Evolutionary conservation across 1,284 basidiomycete genomes (phyloP), one percentile per base, ranked within the genome.

Genomic region (Mycena citricolor): DNA sequence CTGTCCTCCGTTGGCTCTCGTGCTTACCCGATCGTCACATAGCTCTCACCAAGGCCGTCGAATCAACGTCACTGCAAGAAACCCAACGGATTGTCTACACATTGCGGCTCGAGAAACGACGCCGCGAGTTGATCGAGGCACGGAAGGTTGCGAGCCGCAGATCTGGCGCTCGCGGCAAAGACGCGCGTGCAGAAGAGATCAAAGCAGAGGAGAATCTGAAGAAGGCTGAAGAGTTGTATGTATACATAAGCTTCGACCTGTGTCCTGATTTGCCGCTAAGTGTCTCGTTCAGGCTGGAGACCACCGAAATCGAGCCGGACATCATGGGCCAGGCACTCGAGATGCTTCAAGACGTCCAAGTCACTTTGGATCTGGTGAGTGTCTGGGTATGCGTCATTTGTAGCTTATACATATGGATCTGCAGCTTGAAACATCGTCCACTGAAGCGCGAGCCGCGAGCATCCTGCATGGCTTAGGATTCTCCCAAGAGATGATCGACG

Each of bases 381-480:
- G 42, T 12, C 12, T 13, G 23, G 24, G 1, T 21, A 16, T n/a
- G 5, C 2, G 23, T 13, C 21, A 7, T 0, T 16, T 6, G 7
- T 4, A 2, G 4, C 20, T 12, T 38, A 22, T 42, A 23, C 16
- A 25, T 26, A 38, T n/a, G 37, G 14, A 11, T 20, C 12, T 13
- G 13, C 32, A 61, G 57, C 48, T 61, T 20, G 53, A 73, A 44
- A 62, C 70, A 2, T 65, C 64, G 7, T 71, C 70, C 0, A 76
- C 81, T 7, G 78, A 81, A 53, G 67, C 73, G 4, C 69, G 78
- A 13, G 84, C 83, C 0, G 68, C 72, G 28, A 58, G 62, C 1
- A 81, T 90, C 44, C 64, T 88, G 7, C 61, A 65, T 21, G 84
- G 84, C 1, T 66, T 90, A n/a, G 84, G 83, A 1, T 86, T 89